These are phyloP conservation scores for Backusella tarrabulga DNA, from an alignment of 192 early-diverging fungal genomes.

Conservation along the genomic window DNA sequence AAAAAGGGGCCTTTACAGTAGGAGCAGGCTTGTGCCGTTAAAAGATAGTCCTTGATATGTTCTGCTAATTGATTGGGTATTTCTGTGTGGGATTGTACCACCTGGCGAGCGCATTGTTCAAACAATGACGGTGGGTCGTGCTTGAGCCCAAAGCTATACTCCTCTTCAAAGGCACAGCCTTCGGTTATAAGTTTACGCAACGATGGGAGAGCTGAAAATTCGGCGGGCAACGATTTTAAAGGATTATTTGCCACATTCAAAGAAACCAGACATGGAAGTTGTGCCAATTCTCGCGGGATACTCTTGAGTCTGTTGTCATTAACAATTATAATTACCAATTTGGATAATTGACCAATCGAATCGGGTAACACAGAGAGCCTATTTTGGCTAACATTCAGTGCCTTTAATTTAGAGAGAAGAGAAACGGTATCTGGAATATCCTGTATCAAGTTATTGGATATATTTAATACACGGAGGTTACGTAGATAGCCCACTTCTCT, in stretches of 20 bases:
- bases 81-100: constrained; percentile 64
- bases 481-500: constrained; percentile 53
- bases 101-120: constrained; percentile 73
- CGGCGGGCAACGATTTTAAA: constrained; percentile 64
- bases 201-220: constrained; percentile 63
- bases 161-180: constrained; percentile 47
- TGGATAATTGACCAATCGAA: constrained; percentile 57
- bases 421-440: constrained; percentile 68
- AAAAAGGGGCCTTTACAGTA: constrained; percentile 83
- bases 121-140: constrained; percentile 62
- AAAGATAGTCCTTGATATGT: constrained; percentile 67
- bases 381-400: constrained; percentile 67
- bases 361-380: constrained; percentile 57
- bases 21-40: constrained; percentile 57
- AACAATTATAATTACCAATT: constrained; percentile 62
- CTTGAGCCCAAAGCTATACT: constrained; percentile 41
- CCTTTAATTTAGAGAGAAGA: constrained; percentile 60
- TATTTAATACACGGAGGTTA: constrained; percentile 58
- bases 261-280: constrained; percentile 58
- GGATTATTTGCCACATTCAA: constrained; percentile 70
- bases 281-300: constrained; percentile 33
- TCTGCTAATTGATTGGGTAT: constrained; percentile 49
- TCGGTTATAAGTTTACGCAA: constrained; percentile 57
- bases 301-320: constrained; percentile 46
- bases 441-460: constrained; percentile 64